phyloP scores from a whole-genome alignment of 306 rosid genomes.

The Cicer judaicum region DNA sequence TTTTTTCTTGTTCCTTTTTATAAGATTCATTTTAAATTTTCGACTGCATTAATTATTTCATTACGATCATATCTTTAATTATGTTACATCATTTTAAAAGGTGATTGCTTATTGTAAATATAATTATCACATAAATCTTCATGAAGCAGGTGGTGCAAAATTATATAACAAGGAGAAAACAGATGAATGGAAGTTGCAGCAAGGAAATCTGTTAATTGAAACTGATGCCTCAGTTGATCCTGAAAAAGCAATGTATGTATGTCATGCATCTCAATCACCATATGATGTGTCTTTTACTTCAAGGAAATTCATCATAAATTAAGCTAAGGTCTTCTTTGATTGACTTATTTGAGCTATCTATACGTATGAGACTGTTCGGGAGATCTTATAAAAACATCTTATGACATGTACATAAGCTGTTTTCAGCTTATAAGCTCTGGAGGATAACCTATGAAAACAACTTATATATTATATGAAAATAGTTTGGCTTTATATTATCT shows the following conservation, averaged over 20 bases:
- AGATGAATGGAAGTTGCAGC: slow-evolving; percentile 86
- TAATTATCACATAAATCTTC: not conserved
- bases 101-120: not conserved
- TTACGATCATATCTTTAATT: too few relatives aligned
- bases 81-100: not conserved
- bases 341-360: not conserved
- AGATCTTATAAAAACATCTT: not conserved
- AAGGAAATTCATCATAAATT: not conserved
- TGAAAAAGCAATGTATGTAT: slow-evolving; percentile 80
- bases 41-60: too few relatives aligned
- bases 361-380: not conserved
- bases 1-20: too few relatives aligned
- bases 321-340: not conserved
- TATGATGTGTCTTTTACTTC: slow-evolving; percentile 3
- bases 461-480: not conserved
- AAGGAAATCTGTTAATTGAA: slow-evolving; percentile 82
- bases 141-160: slow-evolving; percentile 66
- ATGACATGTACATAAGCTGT: not conserved
- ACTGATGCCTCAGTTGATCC: slow-evolving; percentile 70
- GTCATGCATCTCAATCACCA: slow-evolving; percentile 32
- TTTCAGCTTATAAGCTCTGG: not conserved
- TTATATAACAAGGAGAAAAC: slow-evolving; percentile 75
- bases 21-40: too few relatives aligned
- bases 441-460: not conserved
- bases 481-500: not conserved